Percentiles rank a stretch among this genome's conserved stretches.
Evolutionary conservation across 163 green algal species (phyloP).

Genomic region (Chlamydomonas reinhardtii): DNA sequence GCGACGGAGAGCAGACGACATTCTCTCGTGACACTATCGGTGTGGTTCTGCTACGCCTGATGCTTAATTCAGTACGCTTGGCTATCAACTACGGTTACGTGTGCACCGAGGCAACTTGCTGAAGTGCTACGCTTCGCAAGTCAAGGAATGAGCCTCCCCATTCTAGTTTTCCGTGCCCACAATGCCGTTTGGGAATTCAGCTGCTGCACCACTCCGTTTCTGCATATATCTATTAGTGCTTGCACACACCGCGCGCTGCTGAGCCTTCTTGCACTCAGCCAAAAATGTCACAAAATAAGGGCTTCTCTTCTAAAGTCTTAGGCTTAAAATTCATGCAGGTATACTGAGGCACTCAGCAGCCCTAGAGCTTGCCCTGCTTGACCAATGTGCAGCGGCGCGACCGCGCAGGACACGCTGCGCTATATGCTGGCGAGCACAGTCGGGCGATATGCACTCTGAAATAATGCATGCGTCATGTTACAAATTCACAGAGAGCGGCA

Average conservation of each 20-base stretch:
- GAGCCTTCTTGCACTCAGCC: neutral
- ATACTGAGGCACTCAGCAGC: neutral
- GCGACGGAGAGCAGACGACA: conserved; percentile 47
- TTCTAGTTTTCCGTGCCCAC: too few species aligned
- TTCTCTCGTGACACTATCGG: neutral
- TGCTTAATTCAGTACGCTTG: neutral
- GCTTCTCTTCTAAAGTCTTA: conserved; percentile 29
- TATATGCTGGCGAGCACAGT: too few species aligned
- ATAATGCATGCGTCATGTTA: neutral
- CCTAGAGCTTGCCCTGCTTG: neutral
- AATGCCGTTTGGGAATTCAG: neutral
- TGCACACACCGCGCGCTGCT: too few species aligned
- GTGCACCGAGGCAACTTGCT: too few species aligned
- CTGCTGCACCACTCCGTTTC: too few species aligned
- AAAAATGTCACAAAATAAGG: neutral
- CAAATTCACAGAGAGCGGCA: neutral
- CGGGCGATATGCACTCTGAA: neutral
- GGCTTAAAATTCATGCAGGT: conserved; percentile 50
- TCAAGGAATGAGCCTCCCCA: too few species aligned
- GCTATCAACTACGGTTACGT: neutral
- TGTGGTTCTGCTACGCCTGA: neutral
- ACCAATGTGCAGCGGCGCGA: too few species aligned
- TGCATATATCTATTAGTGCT: too few species aligned
- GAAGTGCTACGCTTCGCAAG: too few species aligned
- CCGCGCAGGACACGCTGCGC: too few species aligned